phyloP scores from a whole-genome alignment of 2,329 filamentous ascomycete genomes.

The Salinomyces thailandicus region DNA sequence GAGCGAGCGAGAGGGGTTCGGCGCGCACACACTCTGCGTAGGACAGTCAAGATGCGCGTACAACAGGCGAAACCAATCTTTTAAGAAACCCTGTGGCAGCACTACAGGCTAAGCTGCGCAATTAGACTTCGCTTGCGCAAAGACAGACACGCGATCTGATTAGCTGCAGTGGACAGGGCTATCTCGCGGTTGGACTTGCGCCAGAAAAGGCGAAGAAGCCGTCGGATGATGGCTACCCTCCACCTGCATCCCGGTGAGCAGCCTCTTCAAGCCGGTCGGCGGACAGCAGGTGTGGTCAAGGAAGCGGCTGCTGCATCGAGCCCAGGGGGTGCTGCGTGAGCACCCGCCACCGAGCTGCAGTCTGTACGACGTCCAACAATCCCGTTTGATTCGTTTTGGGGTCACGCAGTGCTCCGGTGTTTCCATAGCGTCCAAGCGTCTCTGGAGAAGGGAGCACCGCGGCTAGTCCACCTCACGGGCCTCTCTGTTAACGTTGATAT shows the following conservation, averaged over 20 bases:
- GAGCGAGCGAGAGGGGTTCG: neutral
- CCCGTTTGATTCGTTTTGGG: too few relatives aligned
- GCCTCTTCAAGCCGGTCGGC: neutral
- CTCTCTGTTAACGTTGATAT: too few relatives aligned
- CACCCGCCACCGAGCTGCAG: neutral
- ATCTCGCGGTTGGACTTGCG: constrained; percentile 1
- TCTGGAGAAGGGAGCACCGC: too few relatives aligned
- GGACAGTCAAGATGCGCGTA: constrained; percentile 1
- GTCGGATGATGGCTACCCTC: neutral
- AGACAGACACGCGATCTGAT: constrained; percentile 1
- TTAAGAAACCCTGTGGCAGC: neutral
- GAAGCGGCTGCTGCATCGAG: neutral
- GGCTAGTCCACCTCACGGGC: too few relatives aligned
- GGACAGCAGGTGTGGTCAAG: neutral
- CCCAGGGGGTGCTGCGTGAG: neutral
- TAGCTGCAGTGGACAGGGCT: constrained; percentile 4
- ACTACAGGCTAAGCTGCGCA: constrained; percentile 1
- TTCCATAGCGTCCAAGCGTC: too few relatives aligned
- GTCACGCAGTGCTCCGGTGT: too few relatives aligned
- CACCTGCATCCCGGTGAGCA: neutral
- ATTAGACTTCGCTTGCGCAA: constrained; percentile 5
- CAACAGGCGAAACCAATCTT: neutral
- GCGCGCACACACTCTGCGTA: neutral
- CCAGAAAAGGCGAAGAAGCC: constrained; percentile 1
- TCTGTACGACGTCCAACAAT: constrained; percentile 1